phyloP scores from a whole-genome alignment of 192 early-diverging fungal species.

The Backusella liffmaniae region DNA sequence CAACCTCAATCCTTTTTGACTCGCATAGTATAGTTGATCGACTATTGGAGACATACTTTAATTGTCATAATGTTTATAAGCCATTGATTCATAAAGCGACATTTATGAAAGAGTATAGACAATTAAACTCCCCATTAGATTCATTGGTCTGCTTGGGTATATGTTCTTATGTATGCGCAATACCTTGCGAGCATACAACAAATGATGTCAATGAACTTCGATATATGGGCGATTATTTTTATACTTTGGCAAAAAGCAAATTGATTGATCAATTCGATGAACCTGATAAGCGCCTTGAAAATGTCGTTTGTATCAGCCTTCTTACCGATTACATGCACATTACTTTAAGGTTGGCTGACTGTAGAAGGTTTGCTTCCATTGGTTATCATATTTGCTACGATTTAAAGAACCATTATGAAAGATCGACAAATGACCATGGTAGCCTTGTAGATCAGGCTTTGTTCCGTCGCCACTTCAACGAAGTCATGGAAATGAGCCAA shows the following conservation, averaged over 20 bases:
- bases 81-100: not conserved
- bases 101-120: not conserved
- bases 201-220: not conserved
- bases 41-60: not conserved
- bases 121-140: not conserved
- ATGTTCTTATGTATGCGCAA: not conserved
- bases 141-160: not conserved
- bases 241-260: not conserved
- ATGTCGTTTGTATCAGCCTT: not conserved
- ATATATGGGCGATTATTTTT: not conserved
- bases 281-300: not conserved
- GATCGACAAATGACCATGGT: not conserved
- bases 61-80: not conserved
- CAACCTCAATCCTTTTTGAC: not conserved
- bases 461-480: not conserved
- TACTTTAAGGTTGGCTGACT: not conserved
- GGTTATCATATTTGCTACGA: not conserved
- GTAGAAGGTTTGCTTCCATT: not conserved
- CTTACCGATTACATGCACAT: not conserved
- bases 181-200: not conserved
- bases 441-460: not conserved
- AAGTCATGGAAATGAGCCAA: not conserved
- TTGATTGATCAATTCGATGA: not conserved
- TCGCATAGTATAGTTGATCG: not conserved
- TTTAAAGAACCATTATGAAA: not conserved